Conservation (phyloP, 176 grass and related monocot species). For the Eleusine indica region DNA sequence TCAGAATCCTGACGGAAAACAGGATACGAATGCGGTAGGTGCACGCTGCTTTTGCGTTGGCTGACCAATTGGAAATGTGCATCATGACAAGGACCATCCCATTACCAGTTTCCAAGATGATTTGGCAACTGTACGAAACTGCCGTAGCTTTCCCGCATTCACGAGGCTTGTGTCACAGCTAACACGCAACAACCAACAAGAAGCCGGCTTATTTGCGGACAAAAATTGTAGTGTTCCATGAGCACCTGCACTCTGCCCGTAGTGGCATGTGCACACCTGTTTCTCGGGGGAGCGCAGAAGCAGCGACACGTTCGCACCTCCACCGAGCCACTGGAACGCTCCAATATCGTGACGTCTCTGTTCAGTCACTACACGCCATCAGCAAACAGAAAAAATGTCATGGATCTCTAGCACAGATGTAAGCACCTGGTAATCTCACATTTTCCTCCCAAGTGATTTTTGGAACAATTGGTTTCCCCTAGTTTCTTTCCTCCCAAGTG, state of each 20-base stretch:
- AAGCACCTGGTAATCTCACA: neutral
- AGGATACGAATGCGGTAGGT: neutral
- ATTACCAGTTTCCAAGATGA: neutral
- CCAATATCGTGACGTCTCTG: neutral
- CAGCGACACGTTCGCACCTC: neutral
- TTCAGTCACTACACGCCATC: neutral
- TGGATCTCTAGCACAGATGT: too few species aligned
- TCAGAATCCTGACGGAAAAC: neutral
- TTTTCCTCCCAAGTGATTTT: too few species aligned
- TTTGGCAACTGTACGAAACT: neutral
- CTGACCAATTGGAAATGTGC: neutral
- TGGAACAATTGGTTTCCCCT: too few species aligned
- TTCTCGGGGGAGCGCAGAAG: neutral
- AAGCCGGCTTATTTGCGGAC: neutral
- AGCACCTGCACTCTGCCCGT: neutral
- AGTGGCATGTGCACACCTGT: constrained; percentile 13
- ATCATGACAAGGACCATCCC: neutral
- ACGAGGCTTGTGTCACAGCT: neutral
- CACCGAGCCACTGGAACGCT: neutral
- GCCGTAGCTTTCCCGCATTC: neutral
- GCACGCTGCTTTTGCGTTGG: neutral
- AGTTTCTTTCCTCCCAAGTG: too few species aligned
- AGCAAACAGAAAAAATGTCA: too few species aligned
- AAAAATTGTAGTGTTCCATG: neutral
- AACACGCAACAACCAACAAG: neutral